Conservation (phyloP, 805 yeast species). For the Clavispora asparagi region DNA sequence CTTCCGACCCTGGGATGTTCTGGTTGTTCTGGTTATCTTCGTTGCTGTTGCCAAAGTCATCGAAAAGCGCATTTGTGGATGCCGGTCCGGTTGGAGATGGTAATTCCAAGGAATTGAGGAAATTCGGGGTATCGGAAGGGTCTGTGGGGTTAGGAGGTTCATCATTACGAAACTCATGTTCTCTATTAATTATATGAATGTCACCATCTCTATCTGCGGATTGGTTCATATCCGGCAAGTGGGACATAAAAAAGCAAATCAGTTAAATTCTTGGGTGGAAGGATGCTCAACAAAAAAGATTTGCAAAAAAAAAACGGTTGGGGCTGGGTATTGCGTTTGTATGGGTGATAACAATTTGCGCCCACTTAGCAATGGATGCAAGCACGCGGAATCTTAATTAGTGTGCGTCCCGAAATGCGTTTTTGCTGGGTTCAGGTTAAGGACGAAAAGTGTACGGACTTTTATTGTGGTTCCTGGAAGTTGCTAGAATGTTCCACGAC, state of each 20-base stretch:
- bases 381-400: neutral
- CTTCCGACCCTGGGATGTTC: neutral
- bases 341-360: neutral
- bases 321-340: neutral
- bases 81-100: slow-evolving; percentile 8
- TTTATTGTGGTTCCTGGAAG: neutral
- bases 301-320: neutral
- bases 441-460: neutral
- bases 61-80: slow-evolving; percentile 5
- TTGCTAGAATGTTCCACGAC: slow-evolving; percentile 4
- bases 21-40: neutral
- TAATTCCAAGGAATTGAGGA: slow-evolving; percentile 13
- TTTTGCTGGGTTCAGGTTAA: neutral
- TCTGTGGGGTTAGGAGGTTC: slow-evolving; percentile 6
- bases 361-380: neutral
- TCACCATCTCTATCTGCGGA: slow-evolving; percentile 9
- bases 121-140: slow-evolving; percentile 13
- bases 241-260: slow-evolving; percentile 1
- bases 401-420: neutral
- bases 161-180: neutral
- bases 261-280: neutral
- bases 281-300: neutral
- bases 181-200: slow-evolving; percentile 12
- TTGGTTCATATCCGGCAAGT: slow-evolving; percentile 3
- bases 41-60: slow-evolving; percentile 3